Evolutionary conservation across 352 stramenopile genomes (phyloP), one percentile per base, ranked within the genome.

Genomic region (Pythium monospermum): DNA sequence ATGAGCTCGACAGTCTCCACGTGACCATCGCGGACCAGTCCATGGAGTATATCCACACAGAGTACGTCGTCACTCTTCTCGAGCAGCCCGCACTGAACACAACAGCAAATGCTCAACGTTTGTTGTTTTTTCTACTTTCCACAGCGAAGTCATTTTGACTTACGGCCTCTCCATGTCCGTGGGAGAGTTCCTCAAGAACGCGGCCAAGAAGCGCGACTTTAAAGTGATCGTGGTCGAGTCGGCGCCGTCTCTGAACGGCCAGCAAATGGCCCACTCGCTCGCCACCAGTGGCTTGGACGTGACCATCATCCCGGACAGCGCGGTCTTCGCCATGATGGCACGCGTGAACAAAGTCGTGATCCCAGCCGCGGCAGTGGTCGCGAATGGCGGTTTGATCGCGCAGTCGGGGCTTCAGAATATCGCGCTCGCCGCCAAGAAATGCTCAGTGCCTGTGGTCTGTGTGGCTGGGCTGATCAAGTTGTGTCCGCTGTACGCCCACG

Each of bases 301-400:
- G 31, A 98, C 92, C 25, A 79, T 99, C 16, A 98, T 99, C 66
- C 88, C 89, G 11, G 96, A 99, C 69, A 96, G 88, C 55, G 95
- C 94, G 6, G 93, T 98, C 31, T 99, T 98, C 63, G 95, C 95
- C 13, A 93, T 99, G 60, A 99, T 99, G 96, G 91, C 95, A 18
- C 85, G 96, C 22, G 95, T 99, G 28, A 99, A 99, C 78, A 99
- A 99, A 70, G 89, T 98, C 13, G 83, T 98, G 38, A 73, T 99
- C n/a, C 87, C 92, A 6, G 93, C 96, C 3, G 89, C 96, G 33
- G 96, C 96, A 10, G 93, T 99, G 23, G 83, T 99, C 40, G 96
- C 96, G 8, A 99, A 99, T 63, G 96, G 96, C 28, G 96, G 96
- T 5, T 70, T 99, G 6, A 97, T 99, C 59, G 92, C 92, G 6